These are phyloP conservation scores for Albifimbria verrucaria DNA, from an alignment of 2,329 filamentous ascomycete species.

Conservation along the genomic window DNA sequence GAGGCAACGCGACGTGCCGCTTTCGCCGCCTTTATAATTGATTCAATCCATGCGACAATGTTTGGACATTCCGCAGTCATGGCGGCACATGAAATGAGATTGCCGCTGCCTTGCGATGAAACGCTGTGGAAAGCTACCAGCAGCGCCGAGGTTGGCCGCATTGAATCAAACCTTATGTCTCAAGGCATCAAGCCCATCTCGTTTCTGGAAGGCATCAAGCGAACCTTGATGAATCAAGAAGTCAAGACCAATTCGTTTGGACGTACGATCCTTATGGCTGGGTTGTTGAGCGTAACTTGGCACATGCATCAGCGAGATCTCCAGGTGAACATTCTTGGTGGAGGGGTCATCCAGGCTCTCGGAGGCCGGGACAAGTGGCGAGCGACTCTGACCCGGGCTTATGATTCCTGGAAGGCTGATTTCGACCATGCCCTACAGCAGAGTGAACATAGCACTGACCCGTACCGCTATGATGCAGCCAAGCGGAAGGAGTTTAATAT, in stretches of 20 bases:
- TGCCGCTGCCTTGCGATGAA: constrained; percentile 90
- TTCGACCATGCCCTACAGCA: constrained; percentile 80
- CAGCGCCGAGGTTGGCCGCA: constrained; percentile 78
- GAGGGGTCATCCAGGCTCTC: constrained; percentile 69
- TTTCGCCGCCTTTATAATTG: constrained; percentile 91
- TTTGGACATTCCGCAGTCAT: constrained; percentile 96
- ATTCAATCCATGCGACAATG: constrained; percentile 96
- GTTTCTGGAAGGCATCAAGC: constrained; percentile 88
- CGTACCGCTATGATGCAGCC: constrained; percentile 50
- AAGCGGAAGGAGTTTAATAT: constrained; percentile 62
- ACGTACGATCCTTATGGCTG: constrained; percentile 89
- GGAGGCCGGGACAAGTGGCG: constrained; percentile 92
- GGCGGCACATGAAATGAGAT: constrained; percentile 92
- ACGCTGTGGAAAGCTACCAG: constrained; percentile 87
- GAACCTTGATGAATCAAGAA: constrained; percentile 78
- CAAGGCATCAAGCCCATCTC: constrained; percentile 81
- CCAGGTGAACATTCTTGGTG: constrained; percentile 80
- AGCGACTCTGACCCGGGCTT: constrained; percentile 77
- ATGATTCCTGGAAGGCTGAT: constrained; percentile 90
- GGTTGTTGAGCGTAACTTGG: constrained; percentile 89
- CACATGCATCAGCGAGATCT: constrained; percentile 96
- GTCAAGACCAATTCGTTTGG: constrained; percentile 93
- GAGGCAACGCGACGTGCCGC: constrained; percentile 87
- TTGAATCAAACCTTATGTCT: constrained; percentile 75
- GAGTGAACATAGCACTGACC: constrained; percentile 47